Evolutionary conservation across 1,284 basidiomycete genomes (phyloP).

Genomic region (Sanghuangporus weigelae): DNA sequence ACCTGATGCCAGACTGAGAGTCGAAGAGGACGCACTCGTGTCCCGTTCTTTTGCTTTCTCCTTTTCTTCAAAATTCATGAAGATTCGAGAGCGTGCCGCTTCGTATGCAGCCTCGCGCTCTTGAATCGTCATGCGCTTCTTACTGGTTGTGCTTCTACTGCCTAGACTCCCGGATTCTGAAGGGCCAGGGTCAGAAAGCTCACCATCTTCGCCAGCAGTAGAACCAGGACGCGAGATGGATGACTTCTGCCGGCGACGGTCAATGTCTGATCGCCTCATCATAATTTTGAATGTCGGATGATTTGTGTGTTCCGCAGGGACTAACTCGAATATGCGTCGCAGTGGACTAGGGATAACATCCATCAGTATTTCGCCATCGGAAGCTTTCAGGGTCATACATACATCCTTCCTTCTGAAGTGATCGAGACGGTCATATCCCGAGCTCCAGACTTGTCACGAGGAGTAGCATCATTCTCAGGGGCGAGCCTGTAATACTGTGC

Average conservation of each 20-base stretch:
- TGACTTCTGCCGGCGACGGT: slow-evolving; percentile 43
- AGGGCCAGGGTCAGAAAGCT: slow-evolving; percentile 69
- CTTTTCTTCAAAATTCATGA: slow-evolving; percentile 74
- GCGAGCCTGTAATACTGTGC: slow-evolving; percentile 68
- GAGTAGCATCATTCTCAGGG: slow-evolving; percentile 59
- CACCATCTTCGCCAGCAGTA: slow-evolving; percentile 63
- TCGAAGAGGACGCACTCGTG: slow-evolving; percentile 70
- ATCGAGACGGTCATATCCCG: slow-evolving; percentile 46
- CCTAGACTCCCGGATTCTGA: slow-evolving; percentile 73
- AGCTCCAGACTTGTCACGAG: slow-evolving; percentile 55
- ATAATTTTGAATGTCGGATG: slow-evolving; percentile 73
- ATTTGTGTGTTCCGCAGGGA: slow-evolving; percentile 61
- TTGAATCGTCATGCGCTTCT: slow-evolving; percentile 69
- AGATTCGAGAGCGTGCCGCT: slow-evolving; percentile 75
- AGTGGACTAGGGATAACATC: slow-evolving; percentile 33
- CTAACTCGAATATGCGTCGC: slow-evolving; percentile 67
- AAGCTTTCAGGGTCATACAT: slow-evolving; percentile 28
- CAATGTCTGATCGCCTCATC: slow-evolving; percentile 58
- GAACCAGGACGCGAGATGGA: slow-evolving; percentile 61
- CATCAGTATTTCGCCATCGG: slow-evolving; percentile 13
- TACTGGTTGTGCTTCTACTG: slow-evolving; percentile 56
- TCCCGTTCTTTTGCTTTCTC: slow-evolving; percentile 69
- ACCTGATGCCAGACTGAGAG: slow-evolving; percentile 50
- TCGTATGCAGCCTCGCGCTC: slow-evolving; percentile 81
- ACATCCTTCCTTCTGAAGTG: slow-evolving; percentile 69